Percentiles rank a stretch among this genome's conserved stretches.
Evolutionary conservation across 495 filamentous ascomycete species (phyloP).

Genomic region (Evansstolkia leycettana): DNA sequence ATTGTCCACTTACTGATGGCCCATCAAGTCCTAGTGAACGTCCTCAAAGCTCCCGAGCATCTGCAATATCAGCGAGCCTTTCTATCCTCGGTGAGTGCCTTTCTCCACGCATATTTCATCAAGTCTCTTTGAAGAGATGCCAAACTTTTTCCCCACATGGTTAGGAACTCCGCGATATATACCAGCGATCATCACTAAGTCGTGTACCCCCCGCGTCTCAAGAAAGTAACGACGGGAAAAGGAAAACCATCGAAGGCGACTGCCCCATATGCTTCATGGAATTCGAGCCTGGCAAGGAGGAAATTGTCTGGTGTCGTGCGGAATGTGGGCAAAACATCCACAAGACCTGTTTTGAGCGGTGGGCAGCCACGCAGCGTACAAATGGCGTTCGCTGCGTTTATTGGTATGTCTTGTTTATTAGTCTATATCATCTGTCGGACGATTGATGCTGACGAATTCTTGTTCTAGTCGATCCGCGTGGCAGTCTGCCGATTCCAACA

Average conservation of each 20-base stretch:
- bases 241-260: conserved; percentile 56
- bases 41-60: conserved; percentile 48
- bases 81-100: conserved; percentile 34
- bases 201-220: conserved; percentile 6
- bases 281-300: conserved; percentile 42
- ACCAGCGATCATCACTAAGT: conserved; percentile 21
- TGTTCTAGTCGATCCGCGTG: conserved; percentile 41
- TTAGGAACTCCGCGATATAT: conserved; percentile 47
- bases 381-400: conserved; percentile 53
- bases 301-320: conserved; percentile 57
- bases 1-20: conserved; percentile 5
- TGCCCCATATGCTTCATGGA: conserved; percentile 72
- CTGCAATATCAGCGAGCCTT: conserved; percentile 68
- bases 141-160: neutral
- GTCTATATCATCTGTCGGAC: no score
- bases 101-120: neutral
- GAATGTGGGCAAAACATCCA: conserved; percentile 75
- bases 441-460: no score
- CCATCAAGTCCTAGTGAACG: conserved; percentile 45
- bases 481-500: conserved; percentile 37
- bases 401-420: conserved; percentile 29
- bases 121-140: neutral
- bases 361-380: conserved; percentile 44
- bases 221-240: conserved; percentile 29
- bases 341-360: conserved; percentile 56